Conservation (phyloP, 2,329 filamentous ascomycete species). For the Elsinoe batatas region DNA sequence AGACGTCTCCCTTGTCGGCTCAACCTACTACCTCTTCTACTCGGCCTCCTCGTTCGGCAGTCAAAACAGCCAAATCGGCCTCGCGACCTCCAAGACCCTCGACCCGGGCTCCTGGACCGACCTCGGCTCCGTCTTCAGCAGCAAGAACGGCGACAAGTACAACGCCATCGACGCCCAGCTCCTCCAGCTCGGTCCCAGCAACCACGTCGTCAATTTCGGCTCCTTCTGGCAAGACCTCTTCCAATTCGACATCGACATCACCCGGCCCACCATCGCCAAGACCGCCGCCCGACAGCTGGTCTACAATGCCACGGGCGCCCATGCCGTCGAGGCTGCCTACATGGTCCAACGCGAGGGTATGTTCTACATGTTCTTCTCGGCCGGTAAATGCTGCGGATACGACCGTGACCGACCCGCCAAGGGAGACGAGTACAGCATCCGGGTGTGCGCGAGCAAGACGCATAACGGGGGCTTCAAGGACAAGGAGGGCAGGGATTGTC, state of each 20-base stretch:
- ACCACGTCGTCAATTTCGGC: slow-evolving; percentile 51
- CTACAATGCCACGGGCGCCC: slow-evolving; percentile 42
- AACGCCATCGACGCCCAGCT: slow-evolving; percentile 45
- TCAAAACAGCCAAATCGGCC: slow-evolving; percentile 53
- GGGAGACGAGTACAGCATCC: slow-evolving; percentile 57
- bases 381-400: slow-evolving; percentile 53
- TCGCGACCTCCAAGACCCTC: slow-evolving; percentile 41
- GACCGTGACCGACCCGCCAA: slow-evolving; percentile 41
- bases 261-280: slow-evolving; percentile 21
- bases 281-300: slow-evolving; percentile 39
- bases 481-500: slow-evolving; percentile 43
- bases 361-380: slow-evolving; percentile 57
- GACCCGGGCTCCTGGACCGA: slow-evolving; percentile 52
- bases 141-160: slow-evolving; percentile 30
- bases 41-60: slow-evolving; percentile 53
- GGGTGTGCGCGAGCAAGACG: slow-evolving; percentile 49
- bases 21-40: slow-evolving; percentile 57
- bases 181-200: slow-evolving; percentile 31
- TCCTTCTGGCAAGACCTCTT: slow-evolving; percentile 60
- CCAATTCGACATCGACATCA: slow-evolving; percentile 42
- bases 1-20: slow-evolving; percentile 49
- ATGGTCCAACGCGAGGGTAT: slow-evolving; percentile 47
- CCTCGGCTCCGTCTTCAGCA: slow-evolving; percentile 45
- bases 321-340: slow-evolving; percentile 48
- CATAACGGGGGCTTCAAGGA: slow-evolving; percentile 50